Evolutionary conservation across 257 asterid genomes (phyloP).

Genomic region (Coffea eugenioides): DNA sequence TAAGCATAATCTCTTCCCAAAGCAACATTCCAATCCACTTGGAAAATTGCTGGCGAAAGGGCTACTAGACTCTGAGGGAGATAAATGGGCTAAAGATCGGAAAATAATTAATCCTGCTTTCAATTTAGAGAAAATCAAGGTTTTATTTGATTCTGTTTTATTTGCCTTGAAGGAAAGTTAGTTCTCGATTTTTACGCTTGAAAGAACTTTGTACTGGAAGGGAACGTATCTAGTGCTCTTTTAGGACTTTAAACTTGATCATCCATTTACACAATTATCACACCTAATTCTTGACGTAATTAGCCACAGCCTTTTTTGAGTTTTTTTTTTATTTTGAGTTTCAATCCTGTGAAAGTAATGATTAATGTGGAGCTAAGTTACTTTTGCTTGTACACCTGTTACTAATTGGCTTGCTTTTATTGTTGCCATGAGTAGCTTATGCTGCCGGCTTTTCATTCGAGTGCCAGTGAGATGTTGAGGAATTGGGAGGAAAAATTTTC

Average conservation of each 20-base stretch:
- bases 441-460: conserved; percentile 48
- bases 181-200: too few species aligned
- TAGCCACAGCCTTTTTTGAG: too few species aligned
- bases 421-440: conserved; percentile 33
- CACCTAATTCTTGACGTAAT: too few species aligned
- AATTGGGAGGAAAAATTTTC: conserved; percentile 41
- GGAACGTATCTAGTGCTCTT: background rate
- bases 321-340: too few species aligned
- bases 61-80: conserved; percentile 8
- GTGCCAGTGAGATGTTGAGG: conserved; percentile 40
- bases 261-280: too few species aligned
- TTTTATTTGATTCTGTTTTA: background rate
- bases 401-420: background rate
- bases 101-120: conserved; percentile 37
- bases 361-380: background rate
- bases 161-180: background rate
- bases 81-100: conserved; percentile 22
- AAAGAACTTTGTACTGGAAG: background rate
- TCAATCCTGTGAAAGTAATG: background rate
- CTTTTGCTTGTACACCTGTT: background rate
- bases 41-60: conserved; percentile 28
- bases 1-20: conserved; percentile 31
- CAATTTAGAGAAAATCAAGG: conserved; percentile 54
- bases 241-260: too few species aligned
- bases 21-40: conserved; percentile 38